Percentiles rank a stretch among this genome's conserved stretches.
phyloP scores from a whole-genome alignment of 352 stramenopile genomes.

The Globisporangium uncinulatum region DNA sequence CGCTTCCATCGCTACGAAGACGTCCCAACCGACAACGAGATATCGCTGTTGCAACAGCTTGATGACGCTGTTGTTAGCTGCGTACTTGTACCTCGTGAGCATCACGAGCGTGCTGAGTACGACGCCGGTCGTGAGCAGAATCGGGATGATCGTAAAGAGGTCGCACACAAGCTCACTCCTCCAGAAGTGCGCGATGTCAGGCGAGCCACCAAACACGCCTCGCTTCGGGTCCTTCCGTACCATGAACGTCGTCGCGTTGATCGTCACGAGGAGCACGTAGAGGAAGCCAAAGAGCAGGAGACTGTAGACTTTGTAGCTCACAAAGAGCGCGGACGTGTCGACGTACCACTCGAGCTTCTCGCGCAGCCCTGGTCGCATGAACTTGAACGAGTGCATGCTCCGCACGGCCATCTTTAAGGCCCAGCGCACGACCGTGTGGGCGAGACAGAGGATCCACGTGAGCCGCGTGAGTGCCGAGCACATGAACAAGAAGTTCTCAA shows the following conservation, averaged over 20 bases:
- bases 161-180: slow-evolving; percentile 46
- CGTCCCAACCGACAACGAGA: slow-evolving; percentile 43
- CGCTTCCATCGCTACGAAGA: slow-evolving; percentile 21
- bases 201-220: slow-evolving; percentile 32
- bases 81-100: slow-evolving; percentile 29
- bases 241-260: slow-evolving; percentile 29
- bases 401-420: slow-evolving; percentile 30
- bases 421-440: slow-evolving; percentile 26
- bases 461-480: slow-evolving; percentile 34
- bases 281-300: slow-evolving; percentile 25
- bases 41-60: slow-evolving; percentile 40
- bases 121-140: slow-evolving; percentile 22
- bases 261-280: slow-evolving; percentile 15
- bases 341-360: slow-evolving; percentile 25
- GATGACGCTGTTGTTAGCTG: slow-evolving; percentile 38
- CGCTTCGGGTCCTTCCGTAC: slow-evolving; percentile 15
- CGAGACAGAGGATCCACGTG: slow-evolving; percentile 53
- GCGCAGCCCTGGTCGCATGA: slow-evolving; percentile 8
- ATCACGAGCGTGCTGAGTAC: slow-evolving; percentile 25
- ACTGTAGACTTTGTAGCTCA: slow-evolving; percentile 44
- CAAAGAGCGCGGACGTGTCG: slow-evolving; percentile 20
- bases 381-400: slow-evolving; percentile 84
- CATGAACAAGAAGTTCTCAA: slow-evolving; percentile 54
- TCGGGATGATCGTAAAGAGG: slow-evolving; percentile 27
- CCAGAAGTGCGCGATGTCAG: slow-evolving; percentile 37